Evolutionary conservation across 179 eudicot genomes (phyloP).

Genomic region (Actinidia arguta): DNA sequence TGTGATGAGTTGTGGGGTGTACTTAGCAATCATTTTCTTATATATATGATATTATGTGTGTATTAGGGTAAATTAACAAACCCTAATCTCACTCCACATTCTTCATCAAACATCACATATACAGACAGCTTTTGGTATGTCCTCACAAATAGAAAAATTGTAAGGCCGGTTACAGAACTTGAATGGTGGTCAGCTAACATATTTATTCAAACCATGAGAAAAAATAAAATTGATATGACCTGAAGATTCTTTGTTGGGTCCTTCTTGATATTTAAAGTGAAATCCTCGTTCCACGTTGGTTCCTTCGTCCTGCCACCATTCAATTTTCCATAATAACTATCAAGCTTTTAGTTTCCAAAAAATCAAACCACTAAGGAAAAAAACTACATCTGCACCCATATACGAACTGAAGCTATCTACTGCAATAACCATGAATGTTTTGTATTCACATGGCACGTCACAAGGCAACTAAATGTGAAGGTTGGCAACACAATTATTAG

Average conservation of each 20-base stretch:
- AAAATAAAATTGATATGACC: too few relatives aligned
- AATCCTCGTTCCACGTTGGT: constrained; percentile 97
- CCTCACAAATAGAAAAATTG: too few relatives aligned
- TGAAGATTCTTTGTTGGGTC: constrained; percentile 63
- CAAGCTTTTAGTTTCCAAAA: neutral
- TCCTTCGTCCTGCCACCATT: constrained; percentile 74
- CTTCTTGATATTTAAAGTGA: constrained; percentile 70
- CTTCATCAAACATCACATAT: too few relatives aligned
- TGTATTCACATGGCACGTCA: constrained; percentile 1
- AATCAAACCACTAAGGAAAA: neutral
- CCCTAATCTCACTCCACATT: too few relatives aligned
- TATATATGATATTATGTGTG: too few relatives aligned
- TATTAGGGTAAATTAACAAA: too few relatives aligned
- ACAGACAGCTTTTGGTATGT: too few relatives aligned
- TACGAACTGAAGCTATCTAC: constrained; percentile 2
- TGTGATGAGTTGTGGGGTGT: too few relatives aligned
- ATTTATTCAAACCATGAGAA: too few relatives aligned
- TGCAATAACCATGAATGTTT: neutral
- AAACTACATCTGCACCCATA: neutral
- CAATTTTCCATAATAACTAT: constrained; percentile 12
- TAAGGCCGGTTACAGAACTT: too few relatives aligned
- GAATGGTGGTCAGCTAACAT: too few relatives aligned
- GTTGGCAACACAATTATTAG: neutral
- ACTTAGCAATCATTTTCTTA: too few relatives aligned
- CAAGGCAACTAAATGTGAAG: constrained; percentile 11